These are phyloP conservation scores for Inga leiocalycina DNA, from an alignment of 306 rosid species.

Conservation along the genomic window DNA sequence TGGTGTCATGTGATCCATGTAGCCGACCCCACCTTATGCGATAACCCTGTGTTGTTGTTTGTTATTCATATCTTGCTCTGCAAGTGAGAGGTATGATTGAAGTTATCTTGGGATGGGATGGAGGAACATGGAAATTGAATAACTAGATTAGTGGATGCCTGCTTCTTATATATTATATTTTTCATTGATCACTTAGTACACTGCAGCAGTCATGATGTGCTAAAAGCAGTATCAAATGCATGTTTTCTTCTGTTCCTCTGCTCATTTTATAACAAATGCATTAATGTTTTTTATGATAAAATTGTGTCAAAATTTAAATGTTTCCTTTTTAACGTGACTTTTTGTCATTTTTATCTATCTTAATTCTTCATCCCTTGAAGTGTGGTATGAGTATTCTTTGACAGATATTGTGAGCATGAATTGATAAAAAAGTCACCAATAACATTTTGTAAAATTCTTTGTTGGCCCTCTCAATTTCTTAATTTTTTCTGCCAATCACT, in stretches of 20 bases:
- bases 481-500: background rate
- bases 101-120: conserved; percentile 19
- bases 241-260: background rate
- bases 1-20: too few relatives aligned
- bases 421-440: conserved; percentile 5
- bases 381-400: background rate
- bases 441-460: conserved; percentile 9
- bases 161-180: background rate
- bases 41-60: too few relatives aligned
- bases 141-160: background rate
- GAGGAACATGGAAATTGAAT: conserved; percentile 24
- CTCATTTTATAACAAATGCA: background rate
- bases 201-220: conserved; percentile 11
- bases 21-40: too few relatives aligned
- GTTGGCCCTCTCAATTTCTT: background rate
- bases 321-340: background rate
- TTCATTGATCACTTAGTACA: conserved; percentile 8
- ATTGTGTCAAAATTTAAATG: background rate
- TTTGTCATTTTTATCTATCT: background rate
- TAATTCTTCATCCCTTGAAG: background rate
- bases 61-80: conserved; percentile 19
- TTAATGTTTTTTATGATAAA: background rate
- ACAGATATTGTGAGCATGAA: conserved; percentile 19
- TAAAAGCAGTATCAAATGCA: conserved; percentile 9
- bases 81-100: conserved; percentile 16